phyloP scores from a whole-genome alignment of 768 basidiomycete species.

The Dictyophora rubrovolvata region DNA sequence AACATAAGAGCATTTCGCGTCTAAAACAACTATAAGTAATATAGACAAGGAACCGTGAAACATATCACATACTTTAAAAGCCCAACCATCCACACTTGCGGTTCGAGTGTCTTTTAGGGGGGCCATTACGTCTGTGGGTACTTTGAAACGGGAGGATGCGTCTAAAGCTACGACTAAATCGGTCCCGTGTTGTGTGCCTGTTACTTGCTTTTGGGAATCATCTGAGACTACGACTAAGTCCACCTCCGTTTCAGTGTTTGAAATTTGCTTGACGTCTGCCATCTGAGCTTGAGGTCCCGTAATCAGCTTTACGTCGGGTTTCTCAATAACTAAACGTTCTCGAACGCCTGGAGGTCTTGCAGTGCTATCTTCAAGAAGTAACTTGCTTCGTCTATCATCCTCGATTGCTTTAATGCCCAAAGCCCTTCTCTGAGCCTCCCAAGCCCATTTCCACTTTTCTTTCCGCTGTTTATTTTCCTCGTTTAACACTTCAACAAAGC shows the following conservation, averaged over 20 bases:
- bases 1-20: constrained; percentile 95
- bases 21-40: constrained; percentile 28
- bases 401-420: constrained; percentile 58
- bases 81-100: constrained; percentile 73
- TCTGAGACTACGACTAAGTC: neutral
- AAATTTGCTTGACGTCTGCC: constrained; percentile 53
- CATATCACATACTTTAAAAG: constrained; percentile 50
- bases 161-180: constrained; percentile 12
- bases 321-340: constrained; percentile 57
- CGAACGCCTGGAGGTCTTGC: constrained; percentile 43
- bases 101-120: constrained; percentile 61
- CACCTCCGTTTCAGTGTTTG: constrained; percentile 1
- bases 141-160: constrained; percentile 15
- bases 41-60: neutral
- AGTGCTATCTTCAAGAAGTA: constrained; percentile 60
- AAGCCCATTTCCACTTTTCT: constrained; percentile 87
- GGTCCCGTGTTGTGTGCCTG: constrained; percentile 1
- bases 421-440: constrained; percentile 72
- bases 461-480: constrained; percentile 78
- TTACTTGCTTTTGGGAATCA: constrained; percentile 8
- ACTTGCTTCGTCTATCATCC: constrained; percentile 42
- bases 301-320: constrained; percentile 56
- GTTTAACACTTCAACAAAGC: constrained; percentile 86
- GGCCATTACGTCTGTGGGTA: constrained; percentile 65
- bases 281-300: constrained; percentile 65